A percentile compares a stretch with the other conserved stretches of the same genome.
Conservation (phyloP, 1,284 basidiomycete genomes). For the Ganoderma meredithae region DNA sequence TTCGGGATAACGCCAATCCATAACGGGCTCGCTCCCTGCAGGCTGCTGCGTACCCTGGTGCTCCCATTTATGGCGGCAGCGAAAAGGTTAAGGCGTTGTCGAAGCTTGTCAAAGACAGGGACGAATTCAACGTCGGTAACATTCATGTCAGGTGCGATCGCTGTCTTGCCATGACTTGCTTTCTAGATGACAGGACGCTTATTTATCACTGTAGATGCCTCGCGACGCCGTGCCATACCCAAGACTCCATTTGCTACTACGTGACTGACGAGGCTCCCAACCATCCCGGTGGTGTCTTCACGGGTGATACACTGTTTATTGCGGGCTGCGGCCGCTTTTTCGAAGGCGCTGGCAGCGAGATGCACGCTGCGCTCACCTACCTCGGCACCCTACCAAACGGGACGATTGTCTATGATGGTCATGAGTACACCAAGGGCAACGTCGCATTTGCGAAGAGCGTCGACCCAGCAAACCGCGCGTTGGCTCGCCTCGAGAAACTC, state of each 20-base stretch:
- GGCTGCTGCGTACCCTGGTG: slow-evolving; percentile 68
- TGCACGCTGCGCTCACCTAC: slow-evolving; percentile 83
- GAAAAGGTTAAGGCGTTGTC: slow-evolving; percentile 73
- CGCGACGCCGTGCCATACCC: slow-evolving; percentile 95
- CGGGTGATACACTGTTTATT: slow-evolving; percentile 95
- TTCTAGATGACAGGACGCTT: background rate
- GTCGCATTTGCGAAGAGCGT: slow-evolving; percentile 69
- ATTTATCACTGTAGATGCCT: slow-evolving; percentile 62
- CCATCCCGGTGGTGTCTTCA: slow-evolving; percentile 86
- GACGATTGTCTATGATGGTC: slow-evolving; percentile 90
- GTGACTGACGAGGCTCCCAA: slow-evolving; percentile 62
- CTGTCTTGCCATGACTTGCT: background rate
- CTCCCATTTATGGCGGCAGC: slow-evolving; percentile 89
- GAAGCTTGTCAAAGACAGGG: slow-evolving; percentile 79
- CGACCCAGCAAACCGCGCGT: slow-evolving; percentile 68
- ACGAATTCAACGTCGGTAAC: slow-evolving; percentile 75
- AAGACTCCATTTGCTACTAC: slow-evolving; percentile 95
- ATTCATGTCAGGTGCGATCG: slow-evolving; percentile 71
- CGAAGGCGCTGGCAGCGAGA: slow-evolving; percentile 88
- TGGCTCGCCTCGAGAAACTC: slow-evolving; percentile 63
- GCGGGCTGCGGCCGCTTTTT: slow-evolving; percentile 98
- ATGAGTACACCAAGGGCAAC: slow-evolving; percentile 88
- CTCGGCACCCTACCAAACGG: slow-evolving; percentile 80
- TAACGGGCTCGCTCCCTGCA: slow-evolving; percentile 39
- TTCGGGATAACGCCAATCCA: background rate